phyloP scores from a whole-genome alignment of 768 basidiomycete species.

The Leucosporidium yakuticum region DNA sequence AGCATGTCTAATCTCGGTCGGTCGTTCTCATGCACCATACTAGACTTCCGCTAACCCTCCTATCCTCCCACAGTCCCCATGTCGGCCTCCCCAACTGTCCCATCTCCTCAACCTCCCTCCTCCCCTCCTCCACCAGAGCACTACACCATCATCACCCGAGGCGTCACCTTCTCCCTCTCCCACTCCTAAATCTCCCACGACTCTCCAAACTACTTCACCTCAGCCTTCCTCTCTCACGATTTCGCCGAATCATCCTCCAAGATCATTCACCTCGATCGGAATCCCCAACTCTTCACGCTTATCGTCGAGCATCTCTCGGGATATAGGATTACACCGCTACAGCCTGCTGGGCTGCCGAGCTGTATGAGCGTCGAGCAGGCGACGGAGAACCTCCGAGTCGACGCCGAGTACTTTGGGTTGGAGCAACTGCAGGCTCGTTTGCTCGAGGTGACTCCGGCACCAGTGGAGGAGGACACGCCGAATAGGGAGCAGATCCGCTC shows the following conservation, averaged over 20 bases:
- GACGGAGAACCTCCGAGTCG: neutral
- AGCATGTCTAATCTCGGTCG: too few species aligned
- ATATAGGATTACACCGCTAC: slow-evolving; percentile 23
- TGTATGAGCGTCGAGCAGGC: neutral
- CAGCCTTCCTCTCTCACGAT: slow-evolving; percentile 12
- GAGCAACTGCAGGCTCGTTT: neutral
- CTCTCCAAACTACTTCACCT: slow-evolving; percentile 32
- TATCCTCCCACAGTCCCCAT: too few species aligned
- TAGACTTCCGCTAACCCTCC: too few species aligned
- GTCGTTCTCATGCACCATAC: too few species aligned
- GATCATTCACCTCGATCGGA: slow-evolving; percentile 7
- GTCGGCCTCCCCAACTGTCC: too few species aligned
- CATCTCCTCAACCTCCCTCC: too few species aligned
- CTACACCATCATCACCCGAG: slow-evolving; percentile 22
- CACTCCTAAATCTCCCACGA: slow-evolving; percentile 26
- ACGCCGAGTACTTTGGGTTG: slow-evolving; percentile 17
- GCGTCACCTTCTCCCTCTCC: slow-evolving; percentile 12
- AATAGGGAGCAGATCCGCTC: too few species aligned
- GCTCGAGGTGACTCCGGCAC: neutral
- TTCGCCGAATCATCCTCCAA: slow-evolving; percentile 17
- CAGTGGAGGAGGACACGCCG: too few species aligned
- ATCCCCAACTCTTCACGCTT: slow-evolving; percentile 23
- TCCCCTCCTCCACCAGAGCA: neutral
- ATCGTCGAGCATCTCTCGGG: slow-evolving; percentile 31
- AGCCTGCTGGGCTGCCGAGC: neutral